Conservation (phyloP, 2,329 filamentous ascomycete genomes). For the Penicillium occitanis region DNA sequence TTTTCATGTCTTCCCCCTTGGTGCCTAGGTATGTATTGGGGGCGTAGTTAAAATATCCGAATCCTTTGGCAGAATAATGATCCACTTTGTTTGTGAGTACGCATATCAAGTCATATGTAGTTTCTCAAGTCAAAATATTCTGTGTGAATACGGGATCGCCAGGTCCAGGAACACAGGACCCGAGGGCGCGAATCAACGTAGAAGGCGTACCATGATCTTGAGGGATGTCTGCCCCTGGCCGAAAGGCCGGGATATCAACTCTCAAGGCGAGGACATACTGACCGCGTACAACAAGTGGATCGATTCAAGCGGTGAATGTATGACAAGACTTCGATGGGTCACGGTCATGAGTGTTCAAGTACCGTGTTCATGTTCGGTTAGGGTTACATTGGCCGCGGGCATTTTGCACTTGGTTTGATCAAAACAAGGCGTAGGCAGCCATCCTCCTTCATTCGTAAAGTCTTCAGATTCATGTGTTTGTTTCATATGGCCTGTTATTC, state of each 20-base stretch:
- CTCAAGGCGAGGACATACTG: neutral
- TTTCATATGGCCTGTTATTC: neutral
- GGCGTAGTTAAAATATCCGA: neutral
- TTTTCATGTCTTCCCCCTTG: neutral
- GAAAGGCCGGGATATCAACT: neutral
- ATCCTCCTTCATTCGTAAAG: neutral
- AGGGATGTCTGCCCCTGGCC: neutral
- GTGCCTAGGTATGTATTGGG: neutral
- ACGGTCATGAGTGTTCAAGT: neutral
- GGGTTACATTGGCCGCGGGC: constrained; percentile 1
- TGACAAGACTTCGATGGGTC: neutral
- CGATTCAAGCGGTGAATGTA: neutral
- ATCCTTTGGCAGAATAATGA: neutral
- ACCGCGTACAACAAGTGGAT: neutral
- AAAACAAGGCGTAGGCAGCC: neutral
- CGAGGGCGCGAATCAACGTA: neutral
- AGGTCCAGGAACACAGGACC: neutral
- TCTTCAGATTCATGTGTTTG: neutral
- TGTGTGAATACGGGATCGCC: neutral
- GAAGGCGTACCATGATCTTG: neutral
- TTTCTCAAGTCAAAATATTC: neutral
- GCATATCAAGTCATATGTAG: neutral
- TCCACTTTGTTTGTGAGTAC: neutral
- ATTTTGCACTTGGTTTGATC: neutral
- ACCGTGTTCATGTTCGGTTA: neutral